These are phyloP conservation scores for Aquanectria penicillioides DNA, from an alignment of 2,329 filamentous ascomycete species.

Conservation along the genomic window DNA sequence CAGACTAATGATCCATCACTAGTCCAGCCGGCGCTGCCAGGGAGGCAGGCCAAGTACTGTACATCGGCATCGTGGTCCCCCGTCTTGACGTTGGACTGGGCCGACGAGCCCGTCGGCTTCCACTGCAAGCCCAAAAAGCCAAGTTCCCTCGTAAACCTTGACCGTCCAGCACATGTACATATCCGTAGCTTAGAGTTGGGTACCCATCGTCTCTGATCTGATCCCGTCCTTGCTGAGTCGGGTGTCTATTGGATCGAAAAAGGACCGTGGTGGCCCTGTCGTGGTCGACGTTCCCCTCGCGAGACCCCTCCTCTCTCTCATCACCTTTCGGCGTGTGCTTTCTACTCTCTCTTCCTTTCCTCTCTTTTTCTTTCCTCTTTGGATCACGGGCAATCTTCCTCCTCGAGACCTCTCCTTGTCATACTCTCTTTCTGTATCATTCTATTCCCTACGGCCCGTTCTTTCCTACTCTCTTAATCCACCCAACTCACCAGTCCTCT, in stretches of 20 bases:
- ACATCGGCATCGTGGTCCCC: too few species aligned
- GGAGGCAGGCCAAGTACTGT: constrained; percentile 7
- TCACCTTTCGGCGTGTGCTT: constrained; percentile 1
- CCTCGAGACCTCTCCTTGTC: constrained; percentile 9
- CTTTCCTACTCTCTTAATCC: too few species aligned
- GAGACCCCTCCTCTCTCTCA: constrained; percentile 30
- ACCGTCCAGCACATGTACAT: background rate
- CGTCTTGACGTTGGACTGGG: background rate
- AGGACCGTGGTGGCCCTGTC: constrained; percentile 31
- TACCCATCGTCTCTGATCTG: constrained; percentile 22
- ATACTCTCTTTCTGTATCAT: constrained; percentile 10
- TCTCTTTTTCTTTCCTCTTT: constrained; percentile 4
- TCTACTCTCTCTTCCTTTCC: constrained; percentile 16
- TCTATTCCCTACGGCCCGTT: background rate
- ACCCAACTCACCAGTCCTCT: background rate
- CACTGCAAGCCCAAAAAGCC: constrained; percentile 9
- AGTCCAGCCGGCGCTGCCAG: constrained; percentile 6
- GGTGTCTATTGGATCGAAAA: constrained; percentile 37
- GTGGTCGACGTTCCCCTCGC: constrained; percentile 23
- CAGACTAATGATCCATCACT: too few species aligned
- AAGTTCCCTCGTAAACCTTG: constrained; percentile 5
- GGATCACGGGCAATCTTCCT: constrained; percentile 20
- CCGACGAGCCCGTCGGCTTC: constrained; percentile 2
- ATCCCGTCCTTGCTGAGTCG: constrained; percentile 28
- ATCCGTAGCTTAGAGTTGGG: constrained; percentile 17